Evolutionary conservation across 345 rosid species (phyloP).

Genomic region (Zanthoxylum bungeanum): DNA sequence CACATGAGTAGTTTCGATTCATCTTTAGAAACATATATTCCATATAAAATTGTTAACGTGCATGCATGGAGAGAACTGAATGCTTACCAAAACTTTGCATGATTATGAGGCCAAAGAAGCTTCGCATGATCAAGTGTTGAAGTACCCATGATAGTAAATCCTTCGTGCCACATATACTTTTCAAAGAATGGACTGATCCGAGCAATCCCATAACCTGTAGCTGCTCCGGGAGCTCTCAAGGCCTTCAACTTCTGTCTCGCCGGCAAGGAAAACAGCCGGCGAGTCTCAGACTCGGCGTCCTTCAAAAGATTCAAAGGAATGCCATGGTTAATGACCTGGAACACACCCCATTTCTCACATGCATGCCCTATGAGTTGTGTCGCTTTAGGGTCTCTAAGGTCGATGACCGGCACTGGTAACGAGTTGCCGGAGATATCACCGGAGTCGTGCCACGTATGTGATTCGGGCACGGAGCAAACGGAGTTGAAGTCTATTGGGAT

Average conservation of each 20-base stretch:
- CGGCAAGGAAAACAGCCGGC: conserved; percentile 64
- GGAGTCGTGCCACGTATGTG: conserved; percentile 46
- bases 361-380: conserved; percentile 40
- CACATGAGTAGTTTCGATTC: not conserved
- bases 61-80: conserved; percentile 35
- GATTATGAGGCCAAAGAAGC: conserved; percentile 64
- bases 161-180: conserved; percentile 92
- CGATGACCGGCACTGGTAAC: conserved; percentile 46
- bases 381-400: conserved; percentile 46
- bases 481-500: conserved; percentile 58
- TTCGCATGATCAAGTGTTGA: conserved; percentile 62
- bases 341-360: conserved; percentile 73
- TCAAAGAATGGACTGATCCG: conserved; percentile 64
- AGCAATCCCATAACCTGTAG: conserved; percentile 73
- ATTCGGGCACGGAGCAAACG: conserved; percentile 43
- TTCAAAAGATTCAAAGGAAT: conserved; percentile 39
- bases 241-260: conserved; percentile 55
- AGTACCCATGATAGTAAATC: conserved; percentile 65
- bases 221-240: conserved; percentile 41
- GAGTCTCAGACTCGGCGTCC: conserved; percentile 47
- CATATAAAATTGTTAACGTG: conserved; percentile 9
- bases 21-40: not conserved
- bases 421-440: conserved; percentile 23
- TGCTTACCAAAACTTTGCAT: conserved; percentile 60
- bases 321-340: conserved; percentile 64